phyloP scores from a whole-genome alignment of 306 rosid species.

The Corylus avellana region DNA sequence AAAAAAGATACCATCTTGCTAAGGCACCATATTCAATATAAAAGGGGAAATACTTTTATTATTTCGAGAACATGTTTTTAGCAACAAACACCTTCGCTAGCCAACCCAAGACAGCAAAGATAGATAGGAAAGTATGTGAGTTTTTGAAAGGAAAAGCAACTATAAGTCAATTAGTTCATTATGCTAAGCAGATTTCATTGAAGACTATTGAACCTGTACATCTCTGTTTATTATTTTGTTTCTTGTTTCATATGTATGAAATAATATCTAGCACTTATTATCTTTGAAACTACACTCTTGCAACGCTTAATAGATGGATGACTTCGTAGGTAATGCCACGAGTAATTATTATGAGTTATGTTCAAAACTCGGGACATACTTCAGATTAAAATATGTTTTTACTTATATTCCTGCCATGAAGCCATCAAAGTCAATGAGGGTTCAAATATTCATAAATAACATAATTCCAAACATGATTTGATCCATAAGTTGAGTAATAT shows the following conservation, averaged over 20 bases:
- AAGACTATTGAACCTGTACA: background rate
- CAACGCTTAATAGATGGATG: conserved; percentile 5
- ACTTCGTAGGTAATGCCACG: conserved; percentile 9
- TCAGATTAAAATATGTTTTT: background rate
- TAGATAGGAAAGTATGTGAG: background rate
- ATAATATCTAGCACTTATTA: conserved; percentile 1
- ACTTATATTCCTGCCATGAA: background rate
- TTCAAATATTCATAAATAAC: no score
- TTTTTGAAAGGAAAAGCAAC: background rate
- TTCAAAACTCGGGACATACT: background rate
- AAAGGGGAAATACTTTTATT: background rate
- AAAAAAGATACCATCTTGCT: background rate
- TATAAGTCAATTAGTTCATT: conserved; percentile 4
- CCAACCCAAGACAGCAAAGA: background rate
- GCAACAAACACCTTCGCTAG: background rate
- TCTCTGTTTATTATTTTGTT: background rate
- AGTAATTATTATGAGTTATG: background rate
- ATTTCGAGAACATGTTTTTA: background rate
- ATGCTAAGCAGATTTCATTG: conserved; percentile 12
- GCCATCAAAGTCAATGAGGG: background rate
- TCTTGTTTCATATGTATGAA: conserved; percentile 1
- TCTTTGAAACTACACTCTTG: background rate
- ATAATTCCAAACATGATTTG: conserved; percentile 2
- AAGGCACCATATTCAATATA: background rate
- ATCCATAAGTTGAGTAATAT: background rate